Conservation (phyloP, 192 early-diverging fungal species). For the Coemansia sp. region DNA sequence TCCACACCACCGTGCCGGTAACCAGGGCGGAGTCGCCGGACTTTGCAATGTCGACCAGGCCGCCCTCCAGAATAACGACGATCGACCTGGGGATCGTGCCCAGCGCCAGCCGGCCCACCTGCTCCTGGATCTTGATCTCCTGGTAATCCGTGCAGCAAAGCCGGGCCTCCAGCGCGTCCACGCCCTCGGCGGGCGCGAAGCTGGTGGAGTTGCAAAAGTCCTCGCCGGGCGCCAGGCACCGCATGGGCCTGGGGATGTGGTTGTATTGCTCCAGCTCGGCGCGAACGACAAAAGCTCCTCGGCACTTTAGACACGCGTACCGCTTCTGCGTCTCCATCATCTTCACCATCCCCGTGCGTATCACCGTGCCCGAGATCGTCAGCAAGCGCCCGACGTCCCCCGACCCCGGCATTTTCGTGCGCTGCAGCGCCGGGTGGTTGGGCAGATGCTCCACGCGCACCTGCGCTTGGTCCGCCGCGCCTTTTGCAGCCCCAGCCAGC, state of each 20-base stretch:
- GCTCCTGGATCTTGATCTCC: conserved; percentile 78
- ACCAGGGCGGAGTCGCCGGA: conserved; percentile 64
- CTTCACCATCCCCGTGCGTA: conserved; percentile 67
- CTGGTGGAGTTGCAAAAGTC: conserved; percentile 56
- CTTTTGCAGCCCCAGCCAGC: neutral
- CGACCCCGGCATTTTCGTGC: conserved; percentile 61
- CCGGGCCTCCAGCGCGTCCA: conserved; percentile 40
- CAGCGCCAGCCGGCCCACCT: conserved; percentile 62
- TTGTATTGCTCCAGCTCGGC: conserved; percentile 72
- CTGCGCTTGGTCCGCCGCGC: neutral
- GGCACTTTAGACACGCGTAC: conserved; percentile 62
- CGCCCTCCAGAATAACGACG: conserved; percentile 60
- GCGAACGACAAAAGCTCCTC: conserved; percentile 56
- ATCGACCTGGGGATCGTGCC: conserved; percentile 68
- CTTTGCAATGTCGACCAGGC: conserved; percentile 63
- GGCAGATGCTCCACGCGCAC: neutral
- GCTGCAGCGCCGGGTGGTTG: conserved; percentile 32
- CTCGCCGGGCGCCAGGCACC: conserved; percentile 51
- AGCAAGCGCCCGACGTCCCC: conserved; percentile 63
- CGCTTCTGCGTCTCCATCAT: conserved; percentile 66
- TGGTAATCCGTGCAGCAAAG: conserved; percentile 71
- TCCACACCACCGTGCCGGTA: conserved; percentile 63
- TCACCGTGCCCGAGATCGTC: conserved; percentile 66
- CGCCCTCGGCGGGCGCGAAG: conserved; percentile 52
- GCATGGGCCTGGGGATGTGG: conserved; percentile 57